Percentiles rank a stretch among this genome's conserved stretches.
These are phyloP conservation scores for Paxillus ammoniavirescens DNA, from an alignment of 768 basidiomycete species.

Conservation along the genomic window DNA sequence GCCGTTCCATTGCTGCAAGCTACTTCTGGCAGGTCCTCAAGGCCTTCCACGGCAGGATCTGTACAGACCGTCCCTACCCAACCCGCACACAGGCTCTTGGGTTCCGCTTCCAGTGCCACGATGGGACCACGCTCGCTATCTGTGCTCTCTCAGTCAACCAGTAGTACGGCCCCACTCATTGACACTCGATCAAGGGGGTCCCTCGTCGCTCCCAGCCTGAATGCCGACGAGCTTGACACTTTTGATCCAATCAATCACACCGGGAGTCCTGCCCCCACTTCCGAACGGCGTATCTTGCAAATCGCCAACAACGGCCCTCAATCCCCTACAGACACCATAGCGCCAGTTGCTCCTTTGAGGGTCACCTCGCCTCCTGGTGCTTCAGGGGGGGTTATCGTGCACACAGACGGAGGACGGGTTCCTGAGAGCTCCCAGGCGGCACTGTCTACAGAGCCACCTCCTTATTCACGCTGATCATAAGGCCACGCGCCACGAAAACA, in stretches of 20 bases:
- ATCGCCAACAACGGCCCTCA: conserved; percentile 24
- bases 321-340: conserved; percentile 16
- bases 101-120: conserved; percentile 2
- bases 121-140: conserved; percentile 21
- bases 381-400: conserved; percentile 15
- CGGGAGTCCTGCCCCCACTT: conserved; percentile 19
- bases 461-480: conserved; percentile 19
- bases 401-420: conserved; percentile 26
- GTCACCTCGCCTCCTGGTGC: conserved; percentile 2
- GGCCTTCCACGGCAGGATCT: conserved; percentile 47
- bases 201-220: conserved; percentile 13
- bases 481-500: background rate
- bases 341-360: background rate
- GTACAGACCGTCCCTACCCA: conserved; percentile 31
- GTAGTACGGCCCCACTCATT: conserved; percentile 6
- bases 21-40: conserved; percentile 22
- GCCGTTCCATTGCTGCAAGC: conserved; percentile 23
- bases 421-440: background rate
- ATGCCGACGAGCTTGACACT: conserved; percentile 18
- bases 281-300: conserved; percentile 28
- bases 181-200: conserved; percentile 3
- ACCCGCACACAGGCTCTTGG: conserved; percentile 6
- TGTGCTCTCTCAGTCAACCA: conserved; percentile 14
- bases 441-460: conserved; percentile 15
- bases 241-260: conserved; percentile 17